Conservation (phyloP, 2,329 filamentous ascomycete species). For the Trichoderma endophyticum region DNA sequence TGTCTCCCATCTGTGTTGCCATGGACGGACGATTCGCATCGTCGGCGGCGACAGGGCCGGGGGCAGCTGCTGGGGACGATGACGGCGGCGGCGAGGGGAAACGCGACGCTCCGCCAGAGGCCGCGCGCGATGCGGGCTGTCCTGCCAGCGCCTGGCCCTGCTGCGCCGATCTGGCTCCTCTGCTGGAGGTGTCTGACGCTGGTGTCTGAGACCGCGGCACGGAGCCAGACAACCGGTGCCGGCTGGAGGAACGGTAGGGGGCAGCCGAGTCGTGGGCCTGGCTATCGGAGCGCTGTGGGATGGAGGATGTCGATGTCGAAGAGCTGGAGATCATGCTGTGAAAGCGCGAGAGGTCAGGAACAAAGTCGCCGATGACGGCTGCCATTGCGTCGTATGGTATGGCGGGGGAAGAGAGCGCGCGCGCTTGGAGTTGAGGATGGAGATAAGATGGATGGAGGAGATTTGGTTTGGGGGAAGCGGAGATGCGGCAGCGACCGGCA, state of each 20-base stretch:
- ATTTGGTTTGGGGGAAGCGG: background rate
- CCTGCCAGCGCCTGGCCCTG: slow-evolving; percentile 6
- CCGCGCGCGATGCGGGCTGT: slow-evolving; percentile 16
- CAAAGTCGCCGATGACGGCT: slow-evolving; percentile 67
- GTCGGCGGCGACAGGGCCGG: slow-evolving; percentile 37
- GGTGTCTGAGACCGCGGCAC: slow-evolving; percentile 21
- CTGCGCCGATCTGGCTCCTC: slow-evolving; percentile 17
- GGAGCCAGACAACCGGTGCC: slow-evolving; percentile 11
- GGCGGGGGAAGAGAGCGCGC: background rate
- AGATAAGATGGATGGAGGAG: background rate
- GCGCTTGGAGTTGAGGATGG: background rate
- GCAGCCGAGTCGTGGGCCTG: slow-evolving; percentile 29
- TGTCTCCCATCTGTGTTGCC: slow-evolving; percentile 41
- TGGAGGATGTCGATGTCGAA: slow-evolving; percentile 28
- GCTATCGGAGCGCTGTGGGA: slow-evolving; percentile 32
- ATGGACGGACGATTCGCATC: slow-evolving; percentile 47
- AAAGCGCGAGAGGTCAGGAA: slow-evolving; percentile 68
- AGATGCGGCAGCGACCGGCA: slow-evolving; percentile 8
- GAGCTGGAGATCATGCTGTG: slow-evolving; percentile 64
- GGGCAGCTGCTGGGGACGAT: slow-evolving; percentile 45
- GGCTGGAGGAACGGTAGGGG: slow-evolving; percentile 19
- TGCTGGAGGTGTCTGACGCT: background rate
- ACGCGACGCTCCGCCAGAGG: slow-evolving; percentile 42
- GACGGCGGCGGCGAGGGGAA: slow-evolving; percentile 56
- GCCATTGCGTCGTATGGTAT: slow-evolving; percentile 54